Evolutionary conservation across 1,284 basidiomycete genomes (phyloP).

Genomic region (Exsudoporus floridanus): DNA sequence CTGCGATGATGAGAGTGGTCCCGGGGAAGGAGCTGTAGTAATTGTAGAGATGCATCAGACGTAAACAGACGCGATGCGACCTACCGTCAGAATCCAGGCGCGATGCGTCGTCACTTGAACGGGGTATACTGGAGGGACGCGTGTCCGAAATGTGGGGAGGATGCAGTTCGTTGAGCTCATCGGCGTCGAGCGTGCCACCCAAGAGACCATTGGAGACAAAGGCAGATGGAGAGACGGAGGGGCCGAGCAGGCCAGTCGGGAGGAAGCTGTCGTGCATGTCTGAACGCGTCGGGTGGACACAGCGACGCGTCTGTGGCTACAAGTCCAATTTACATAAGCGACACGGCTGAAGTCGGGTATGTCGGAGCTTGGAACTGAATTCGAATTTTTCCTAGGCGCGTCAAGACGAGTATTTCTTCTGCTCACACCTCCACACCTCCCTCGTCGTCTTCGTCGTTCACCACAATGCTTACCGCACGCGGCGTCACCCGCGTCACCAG

Average conservation of each 20-base stretch:
- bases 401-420: conserved; percentile 35
- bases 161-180: neutral
- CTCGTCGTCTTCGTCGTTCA: conserved; percentile 37
- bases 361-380: conserved; percentile 33
- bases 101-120: conserved; percentile 13
- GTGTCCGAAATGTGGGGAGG: neutral
- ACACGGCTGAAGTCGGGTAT: conserved; percentile 32
- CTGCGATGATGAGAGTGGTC: conserved; percentile 29
- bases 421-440: conserved; percentile 13
- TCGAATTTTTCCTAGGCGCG: conserved; percentile 21
- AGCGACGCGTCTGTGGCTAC: conserved; percentile 20
- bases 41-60: neutral
- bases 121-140: neutral
- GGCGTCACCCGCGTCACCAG: conserved; percentile 80
- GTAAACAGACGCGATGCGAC: neutral
- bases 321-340: conserved; percentile 24
- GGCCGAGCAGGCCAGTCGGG: conserved; percentile 29
- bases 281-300: neutral
- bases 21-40: conserved; percentile 19
- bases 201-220: conserved; percentile 38
- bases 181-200: conserved; percentile 2
- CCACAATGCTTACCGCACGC: conserved; percentile 79
- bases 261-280: conserved; percentile 20
- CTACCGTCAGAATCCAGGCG: conserved; percentile 7
- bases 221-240: neutral